Evolutionary conservation across 1,284 basidiomycete species (phyloP), one percentile per base, ranked within the genome.

Genomic region (Clitocybe nebularis): DNA sequence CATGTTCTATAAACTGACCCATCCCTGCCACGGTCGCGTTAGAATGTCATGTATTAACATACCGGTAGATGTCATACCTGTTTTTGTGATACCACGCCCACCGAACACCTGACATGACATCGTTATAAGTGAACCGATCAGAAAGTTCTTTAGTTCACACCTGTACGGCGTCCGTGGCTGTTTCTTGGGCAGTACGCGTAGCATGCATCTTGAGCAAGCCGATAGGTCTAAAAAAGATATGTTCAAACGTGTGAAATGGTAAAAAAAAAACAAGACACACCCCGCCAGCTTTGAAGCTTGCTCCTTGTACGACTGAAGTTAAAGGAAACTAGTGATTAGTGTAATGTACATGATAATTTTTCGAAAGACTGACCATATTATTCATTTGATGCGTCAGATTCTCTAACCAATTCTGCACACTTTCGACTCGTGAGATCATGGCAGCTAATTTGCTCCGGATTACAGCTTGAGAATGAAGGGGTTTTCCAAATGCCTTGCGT

Each of bases 331-430:
- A 38, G 26, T 25, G 5, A 25, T 14, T 28, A 24, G 19, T 22
- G n/a, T 26, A 19, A 33, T 23, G 26, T 34, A 33, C 22, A 39
- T 11, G 14, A 28, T 11, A 23, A 23, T 21, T 5, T 13, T 13
- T 4, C 20, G 23, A 43, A 35, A 29, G 22, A 41, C 59, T 39
- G 14, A 77, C 78, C 89, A 93, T 93, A 55, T 93, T 83, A 60
- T 77, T 82, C 93, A 95, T 95, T 65, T 95, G 93, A 62, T 85
- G 82, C 0, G 92, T 94, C 48, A 95, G 69, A 57, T 80, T 86
- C 68, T 97, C 93, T 19, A 95, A 68, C 91, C 92, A 96, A 36
- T 77, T 79, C 59, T 96, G 93, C 37, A 56, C 56, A 52, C 67
- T 71, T 47, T 94, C 90, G 24, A 79, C 75, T 45, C 89, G 83